Base-by-base conservation (phyloP, 352 stramenopile genomes). In the Phytopythium delawarense region DNA sequence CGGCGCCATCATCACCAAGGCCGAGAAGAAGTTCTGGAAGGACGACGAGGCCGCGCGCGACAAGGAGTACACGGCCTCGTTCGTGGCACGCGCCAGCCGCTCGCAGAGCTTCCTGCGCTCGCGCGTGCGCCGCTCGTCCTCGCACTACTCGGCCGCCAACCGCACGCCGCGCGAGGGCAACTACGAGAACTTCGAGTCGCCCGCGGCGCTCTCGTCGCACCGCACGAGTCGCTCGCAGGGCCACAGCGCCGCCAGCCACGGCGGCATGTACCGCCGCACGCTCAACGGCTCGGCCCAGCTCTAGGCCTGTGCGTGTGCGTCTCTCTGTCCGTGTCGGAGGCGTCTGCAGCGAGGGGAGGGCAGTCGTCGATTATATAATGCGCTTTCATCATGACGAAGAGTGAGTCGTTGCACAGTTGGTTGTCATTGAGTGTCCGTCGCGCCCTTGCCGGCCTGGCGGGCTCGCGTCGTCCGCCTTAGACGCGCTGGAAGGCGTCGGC, bases 101-200 rank as follows among this genome's bases (percentile, higher is more conserved):
- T 92, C 84, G 25, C 84, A 93, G 71, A 94, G 73, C 59, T 90
- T 96, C 59, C 50, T 92, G 65, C 87, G 87, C 49, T 92, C 87
- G 34, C 70, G 76, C 21, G 75, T 81, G 65, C 79, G 72, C 16
- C 81, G 80, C 32, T 78, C 74, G 52, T 94, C 84, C 40, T 86
- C 78, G 15, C 77, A 84, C 62, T 78, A 90, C 48, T 54, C 48
- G 12, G 48, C 48, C 59, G 46, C 59, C 20, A 69, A 70, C 23
- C 62, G 71, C 35, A 89, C 81, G 20, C 79, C 78, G 2, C 72
- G 78, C 18, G 78, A 92, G 45, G 78, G 69, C 59, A 75, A 72
- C 40, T 95, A 95, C 68, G 75, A 91, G 59, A 87, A 90, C 66
- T 93, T 94, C 57, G 83, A 92, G 63, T 92, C 87, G 40, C 87